Conservation (phyloP, 305 asterid genomes). For the Euphrasia arctica region DNA sequence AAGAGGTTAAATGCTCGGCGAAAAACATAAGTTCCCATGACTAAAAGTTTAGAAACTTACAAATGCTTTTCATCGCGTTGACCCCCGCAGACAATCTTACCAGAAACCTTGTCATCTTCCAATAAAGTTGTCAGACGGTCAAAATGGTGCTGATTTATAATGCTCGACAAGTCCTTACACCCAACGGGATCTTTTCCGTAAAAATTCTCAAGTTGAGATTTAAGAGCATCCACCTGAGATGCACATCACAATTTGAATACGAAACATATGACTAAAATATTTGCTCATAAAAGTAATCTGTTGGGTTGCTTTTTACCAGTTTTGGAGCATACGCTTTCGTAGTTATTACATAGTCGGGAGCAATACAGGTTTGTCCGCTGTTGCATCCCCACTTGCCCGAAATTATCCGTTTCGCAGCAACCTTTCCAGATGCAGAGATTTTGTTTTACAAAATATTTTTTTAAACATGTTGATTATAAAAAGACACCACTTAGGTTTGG, state of each 20-base stretch:
- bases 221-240: slow-evolving; percentile 48
- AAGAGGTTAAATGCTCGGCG: not conserved
- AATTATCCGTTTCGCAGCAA: slow-evolving; percentile 64
- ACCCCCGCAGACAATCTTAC: slow-evolving; percentile 70
- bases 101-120: slow-evolving; percentile 56
- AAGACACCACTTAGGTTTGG: too few relatives aligned
- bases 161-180: slow-evolving; percentile 63
- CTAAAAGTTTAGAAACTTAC: slow-evolving; percentile 39
- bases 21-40: not conserved
- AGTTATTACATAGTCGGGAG: slow-evolving; percentile 75
- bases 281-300: not conserved
- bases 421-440: slow-evolving; percentile 39
- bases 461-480: too few relatives aligned
- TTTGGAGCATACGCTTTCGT: slow-evolving; percentile 53
- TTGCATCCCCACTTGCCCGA: slow-evolving; percentile 92
- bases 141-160: slow-evolving; percentile 61
- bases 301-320: slow-evolving; percentile 37
- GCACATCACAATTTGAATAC: slow-evolving; percentile 14
- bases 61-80: slow-evolving; percentile 52
- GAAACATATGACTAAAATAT: slow-evolving; percentile 1
- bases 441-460: not conserved
- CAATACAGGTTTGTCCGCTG: slow-evolving; percentile 74
- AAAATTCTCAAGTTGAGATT: slow-evolving; percentile 53
- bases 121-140: slow-evolving; percentile 51
- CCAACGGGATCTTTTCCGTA: slow-evolving; percentile 64